These are phyloP conservation scores for Prunella vulgaris DNA, from an alignment of 257 asterid species.

Conservation along the genomic window DNA sequence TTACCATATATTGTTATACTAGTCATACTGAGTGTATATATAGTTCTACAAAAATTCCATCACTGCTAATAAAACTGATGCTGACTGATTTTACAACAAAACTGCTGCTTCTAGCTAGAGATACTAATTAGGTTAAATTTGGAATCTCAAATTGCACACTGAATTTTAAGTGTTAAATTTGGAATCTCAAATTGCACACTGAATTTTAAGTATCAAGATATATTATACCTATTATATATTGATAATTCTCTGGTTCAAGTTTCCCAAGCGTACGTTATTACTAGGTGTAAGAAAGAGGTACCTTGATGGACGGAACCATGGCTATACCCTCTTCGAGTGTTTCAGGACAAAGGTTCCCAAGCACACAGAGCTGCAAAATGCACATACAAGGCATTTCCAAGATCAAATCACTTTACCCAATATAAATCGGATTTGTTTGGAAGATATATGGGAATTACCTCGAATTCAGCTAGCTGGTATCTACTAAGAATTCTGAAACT, in stretches of 20 bases:
- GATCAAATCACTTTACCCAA: background rate
- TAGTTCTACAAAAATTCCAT: background rate
- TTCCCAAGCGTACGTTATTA: background rate
- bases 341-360: conserved; percentile 95
- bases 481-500: conserved; percentile 69
- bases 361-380: conserved; percentile 72
- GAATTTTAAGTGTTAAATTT: background rate
- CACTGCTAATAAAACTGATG: background rate
- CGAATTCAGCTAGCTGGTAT: conserved; percentile 87
- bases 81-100: background rate
- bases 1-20: background rate
- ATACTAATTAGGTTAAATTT: background rate
- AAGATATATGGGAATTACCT: conserved; percentile 35
- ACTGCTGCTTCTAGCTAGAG: background rate
- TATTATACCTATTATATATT: background rate
- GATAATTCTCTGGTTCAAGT: background rate
- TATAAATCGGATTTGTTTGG: background rate
- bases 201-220: background rate
- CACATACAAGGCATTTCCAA: conserved; percentile 21
- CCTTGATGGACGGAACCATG: conserved; percentile 98
- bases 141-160: background rate
- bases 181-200: background rate
- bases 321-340: conserved; percentile 90
- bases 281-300: conserved; percentile 26
- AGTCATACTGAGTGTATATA: background rate